phyloP scores from a whole-genome alignment of 768 basidiomycete genomes.

The Calocybe gangraenosa region DNA sequence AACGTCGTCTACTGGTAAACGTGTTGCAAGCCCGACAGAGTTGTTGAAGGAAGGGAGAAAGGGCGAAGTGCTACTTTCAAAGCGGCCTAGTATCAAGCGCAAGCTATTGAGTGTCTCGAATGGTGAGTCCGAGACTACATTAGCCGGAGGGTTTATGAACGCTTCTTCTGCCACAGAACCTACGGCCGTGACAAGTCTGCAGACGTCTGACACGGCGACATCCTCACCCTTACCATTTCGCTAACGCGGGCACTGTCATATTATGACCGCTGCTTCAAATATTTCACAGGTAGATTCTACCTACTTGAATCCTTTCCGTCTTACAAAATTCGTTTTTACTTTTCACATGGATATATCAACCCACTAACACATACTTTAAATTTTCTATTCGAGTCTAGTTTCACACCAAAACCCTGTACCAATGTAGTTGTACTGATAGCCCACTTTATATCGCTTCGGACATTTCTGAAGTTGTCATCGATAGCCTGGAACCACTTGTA shows the following conservation, averaged over 20 bases:
- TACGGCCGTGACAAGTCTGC: neutral
- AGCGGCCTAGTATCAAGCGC: constrained; percentile 65
- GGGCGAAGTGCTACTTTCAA: constrained; percentile 53
- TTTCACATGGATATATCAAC: too few species aligned
- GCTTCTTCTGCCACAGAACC: neutral
- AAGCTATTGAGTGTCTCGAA: constrained; percentile 18
- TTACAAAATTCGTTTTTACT: too few species aligned
- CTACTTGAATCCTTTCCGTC: too few species aligned
- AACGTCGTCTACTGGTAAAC: constrained; percentile 49
- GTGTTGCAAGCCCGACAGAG: constrained; percentile 71
- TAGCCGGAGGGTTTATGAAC: neutral
- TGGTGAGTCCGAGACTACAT: neutral
- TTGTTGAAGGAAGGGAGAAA: constrained; percentile 55
- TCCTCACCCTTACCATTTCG: constrained; percentile 7
- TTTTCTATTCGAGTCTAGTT: too few species aligned
- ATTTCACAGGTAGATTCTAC: too few species aligned
- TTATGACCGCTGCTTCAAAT: neutral
- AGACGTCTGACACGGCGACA: constrained; percentile 7
- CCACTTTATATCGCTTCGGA: too few species aligned
- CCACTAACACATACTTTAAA: too few species aligned
- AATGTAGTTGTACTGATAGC: too few species aligned
- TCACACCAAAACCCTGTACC: too few species aligned
- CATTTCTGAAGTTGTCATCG: too few species aligned
- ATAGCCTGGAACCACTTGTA: too few species aligned
- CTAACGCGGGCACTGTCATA: constrained; percentile 5